Conservation (phyloP, 768 basidiomycete species). For the Steccherinum ochraceum region DNA sequence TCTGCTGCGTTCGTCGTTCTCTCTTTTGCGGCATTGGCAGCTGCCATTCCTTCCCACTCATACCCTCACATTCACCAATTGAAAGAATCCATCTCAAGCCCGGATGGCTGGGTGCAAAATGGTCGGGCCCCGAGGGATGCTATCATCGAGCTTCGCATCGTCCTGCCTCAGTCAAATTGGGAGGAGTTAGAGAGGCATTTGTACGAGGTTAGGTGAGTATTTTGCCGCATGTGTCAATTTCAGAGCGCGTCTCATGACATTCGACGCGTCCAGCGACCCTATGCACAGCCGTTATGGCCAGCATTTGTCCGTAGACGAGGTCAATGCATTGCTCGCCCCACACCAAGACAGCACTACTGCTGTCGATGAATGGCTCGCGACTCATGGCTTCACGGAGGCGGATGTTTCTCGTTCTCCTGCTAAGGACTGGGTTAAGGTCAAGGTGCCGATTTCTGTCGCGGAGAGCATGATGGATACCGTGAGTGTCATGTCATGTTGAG, state of each 20-base stretch:
- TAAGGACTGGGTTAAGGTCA: constrained; percentile 61
- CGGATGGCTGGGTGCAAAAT: constrained; percentile 44
- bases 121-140: constrained; percentile 40
- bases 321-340: constrained; percentile 56
- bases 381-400: constrained; percentile 43
- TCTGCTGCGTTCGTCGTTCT: neutral
- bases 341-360: constrained; percentile 41
- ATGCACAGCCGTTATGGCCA: constrained; percentile 24
- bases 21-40: neutral
- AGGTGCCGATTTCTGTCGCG: constrained; percentile 48
- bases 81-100: constrained; percentile 42
- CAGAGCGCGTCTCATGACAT: too few relatives aligned
- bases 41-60: neutral
- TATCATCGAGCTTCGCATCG: constrained; percentile 47
- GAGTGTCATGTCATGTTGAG: constrained; percentile 13
- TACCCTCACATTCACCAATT: constrained; percentile 22
- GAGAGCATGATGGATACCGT: constrained; percentile 70
- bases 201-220: constrained; percentile 31
- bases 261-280: constrained; percentile 13
- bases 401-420: constrained; percentile 52
- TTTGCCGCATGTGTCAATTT: neutral
- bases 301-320: constrained; percentile 55
- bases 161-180: constrained; percentile 47
- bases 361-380: constrained; percentile 57
- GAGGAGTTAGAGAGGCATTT: constrained; percentile 44